Evolutionary conservation across 139 green algal genomes (phyloP).

Genomic region (Volvox africanus): DNA sequence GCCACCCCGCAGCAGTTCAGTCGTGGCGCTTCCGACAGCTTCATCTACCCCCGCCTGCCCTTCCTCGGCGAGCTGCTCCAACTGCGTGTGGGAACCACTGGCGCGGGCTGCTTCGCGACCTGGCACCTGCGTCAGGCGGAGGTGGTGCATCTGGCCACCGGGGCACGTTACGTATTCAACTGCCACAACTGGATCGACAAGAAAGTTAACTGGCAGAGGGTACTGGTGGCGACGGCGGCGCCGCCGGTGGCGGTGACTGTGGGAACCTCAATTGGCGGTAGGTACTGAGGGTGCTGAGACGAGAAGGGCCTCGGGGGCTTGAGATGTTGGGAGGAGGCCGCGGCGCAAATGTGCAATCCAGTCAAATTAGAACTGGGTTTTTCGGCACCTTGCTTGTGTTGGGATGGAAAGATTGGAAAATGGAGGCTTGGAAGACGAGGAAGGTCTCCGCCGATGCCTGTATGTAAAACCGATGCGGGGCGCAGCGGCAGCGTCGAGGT

Average conservation of each 20-base stretch:
- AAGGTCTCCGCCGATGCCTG: too few species aligned
- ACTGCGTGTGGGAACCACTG: conserved; percentile 71
- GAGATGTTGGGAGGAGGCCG: too few species aligned
- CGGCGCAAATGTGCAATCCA: too few species aligned
- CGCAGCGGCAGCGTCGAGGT: too few species aligned
- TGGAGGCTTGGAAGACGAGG: too few species aligned
- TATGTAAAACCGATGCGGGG: too few species aligned
- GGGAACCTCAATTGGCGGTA: too few species aligned
- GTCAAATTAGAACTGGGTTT: too few species aligned
- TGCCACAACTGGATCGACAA: conserved; percentile 76
- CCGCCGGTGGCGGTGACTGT: neutral
- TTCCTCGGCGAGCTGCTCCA: conserved; percentile 68
- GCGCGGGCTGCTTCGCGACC: conserved; percentile 67
- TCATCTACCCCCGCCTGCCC: conserved; percentile 73
- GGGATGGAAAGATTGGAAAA: too few species aligned
- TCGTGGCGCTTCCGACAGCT: conserved; percentile 60
- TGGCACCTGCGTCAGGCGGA: conserved; percentile 78
- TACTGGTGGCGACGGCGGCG: conserved; percentile 49
- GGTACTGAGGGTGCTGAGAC: too few species aligned
- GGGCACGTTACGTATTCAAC: conserved; percentile 67
- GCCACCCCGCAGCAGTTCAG: conserved; percentile 57
- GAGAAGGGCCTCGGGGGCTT: too few species aligned
- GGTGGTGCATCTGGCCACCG: conserved; percentile 68
- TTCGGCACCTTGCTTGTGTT: too few species aligned
- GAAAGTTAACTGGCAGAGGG: conserved; percentile 61